phyloP scores from a whole-genome alignment of 495 filamentous ascomycete species.

The Chaetomidium leptoderma region DNA sequence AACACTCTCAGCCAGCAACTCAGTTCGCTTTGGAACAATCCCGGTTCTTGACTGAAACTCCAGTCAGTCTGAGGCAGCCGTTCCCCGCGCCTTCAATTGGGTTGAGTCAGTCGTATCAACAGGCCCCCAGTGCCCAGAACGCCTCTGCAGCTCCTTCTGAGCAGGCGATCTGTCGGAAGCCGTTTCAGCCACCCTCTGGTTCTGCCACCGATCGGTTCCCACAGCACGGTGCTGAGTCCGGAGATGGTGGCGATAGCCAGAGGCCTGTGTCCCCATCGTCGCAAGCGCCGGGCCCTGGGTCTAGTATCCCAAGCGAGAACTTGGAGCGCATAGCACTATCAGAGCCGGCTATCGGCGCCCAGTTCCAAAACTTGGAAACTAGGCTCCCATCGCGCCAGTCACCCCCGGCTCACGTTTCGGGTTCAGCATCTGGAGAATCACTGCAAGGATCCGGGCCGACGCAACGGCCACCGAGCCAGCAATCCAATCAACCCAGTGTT shows the following conservation, averaged over 20 bases:
- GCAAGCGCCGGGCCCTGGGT: neutral
- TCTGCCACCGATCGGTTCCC: neutral
- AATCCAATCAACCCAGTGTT: slow-evolving; percentile 12
- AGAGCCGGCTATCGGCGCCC: neutral
- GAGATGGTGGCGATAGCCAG: neutral
- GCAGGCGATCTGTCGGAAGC: slow-evolving; percentile 18
- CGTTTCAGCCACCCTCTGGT: neutral
- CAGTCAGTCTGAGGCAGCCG: slow-evolving; percentile 21
- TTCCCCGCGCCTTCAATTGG: slow-evolving; percentile 16
- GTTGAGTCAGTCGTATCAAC: neutral
- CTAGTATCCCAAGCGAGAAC: slow-evolving; percentile 8
- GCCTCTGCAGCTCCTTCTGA: slow-evolving; percentile 1
- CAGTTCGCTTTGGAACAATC: slow-evolving; percentile 19
- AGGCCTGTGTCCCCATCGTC: slow-evolving; percentile 9
- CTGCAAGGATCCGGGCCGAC: neutral
- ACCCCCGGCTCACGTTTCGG: neutral
- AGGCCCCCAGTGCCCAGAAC: neutral
- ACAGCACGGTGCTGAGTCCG: neutral
- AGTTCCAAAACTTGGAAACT: neutral
- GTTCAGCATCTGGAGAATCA: slow-evolving; percentile 3
- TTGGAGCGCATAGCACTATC: neutral
- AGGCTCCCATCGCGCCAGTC: slow-evolving; percentile 7
- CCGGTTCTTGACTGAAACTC: slow-evolving; percentile 22
- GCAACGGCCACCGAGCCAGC: slow-evolving; percentile 5
- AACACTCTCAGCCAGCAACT: slow-evolving; percentile 21